Base-by-base conservation (phyloP, 2,329 filamentous ascomycete genomes). In the Cercospora sesami region DNA sequence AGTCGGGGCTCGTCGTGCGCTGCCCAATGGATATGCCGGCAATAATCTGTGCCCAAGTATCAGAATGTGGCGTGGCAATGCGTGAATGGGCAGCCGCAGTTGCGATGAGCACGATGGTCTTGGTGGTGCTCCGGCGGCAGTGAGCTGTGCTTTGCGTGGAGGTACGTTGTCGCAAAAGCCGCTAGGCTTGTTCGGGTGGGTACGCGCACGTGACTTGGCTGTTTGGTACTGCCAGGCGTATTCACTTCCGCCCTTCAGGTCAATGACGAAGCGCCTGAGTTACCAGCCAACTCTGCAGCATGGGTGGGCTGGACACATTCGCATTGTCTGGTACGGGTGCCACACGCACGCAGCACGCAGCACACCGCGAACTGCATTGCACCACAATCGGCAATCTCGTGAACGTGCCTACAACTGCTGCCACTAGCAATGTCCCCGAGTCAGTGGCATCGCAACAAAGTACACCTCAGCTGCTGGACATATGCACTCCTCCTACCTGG, bases 1-100 rank as follows among this genome's bases (percentile, higher is more conserved):
- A 26, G 48, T 42, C 23, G 18, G 45, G 30, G 55, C 55, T 65
- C 63, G 66, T 39, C 23, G 39, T 48, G n/a, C 33, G 55, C 26
- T 31, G 60, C 61, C 28, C 58, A 60, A 67, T 67, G 45, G 53
- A 67, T 67, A 57, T 39, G 53, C 33, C 57, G 30, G 65, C 23
- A 39, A 53, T 53, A 67, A 51, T 39, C 61, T 42, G 61, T 60
- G 45, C 55, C 39, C 30, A 14, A 36, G 16, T 61, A 45, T 28
- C 33, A 55, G 55, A 60, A 10, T 31, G 45, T 65, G 45, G 59
- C 59, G 59, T 51, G 36, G 28, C 30, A 58, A 63, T 61, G 59
- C 59, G 59, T 48, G 59, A 26, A 42, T 33, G 31, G 21, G 31
- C 31, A 36, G 59, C 10, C 33, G 59, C 45, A 31, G n/a, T 63